Evolutionary conservation across 352 stramenopile species (phyloP).

Genomic region (Globisporangium solare): DNA sequence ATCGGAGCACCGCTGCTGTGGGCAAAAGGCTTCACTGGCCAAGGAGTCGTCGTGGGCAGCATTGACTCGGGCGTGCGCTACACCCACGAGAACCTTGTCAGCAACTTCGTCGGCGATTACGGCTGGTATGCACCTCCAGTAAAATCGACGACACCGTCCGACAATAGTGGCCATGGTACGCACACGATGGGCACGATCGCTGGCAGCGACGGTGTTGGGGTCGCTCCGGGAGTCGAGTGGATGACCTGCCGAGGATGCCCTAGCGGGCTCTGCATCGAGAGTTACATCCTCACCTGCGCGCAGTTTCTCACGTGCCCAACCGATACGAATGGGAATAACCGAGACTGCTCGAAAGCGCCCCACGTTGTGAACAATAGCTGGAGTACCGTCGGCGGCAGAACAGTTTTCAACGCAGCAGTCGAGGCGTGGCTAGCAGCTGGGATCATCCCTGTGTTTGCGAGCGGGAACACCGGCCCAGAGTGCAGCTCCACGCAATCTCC

Average conservation of each 20-base stretch:
- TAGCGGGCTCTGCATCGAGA: constrained; percentile 12
- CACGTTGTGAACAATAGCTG: constrained; percentile 62
- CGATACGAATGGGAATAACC: constrained; percentile 42
- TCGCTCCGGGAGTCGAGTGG: constrained; percentile 12
- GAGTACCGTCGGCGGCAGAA: constrained; percentile 26
- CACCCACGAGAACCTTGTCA: constrained; percentile 9
- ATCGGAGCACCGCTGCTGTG: constrained; percentile 10
- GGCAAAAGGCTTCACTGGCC: constrained; percentile 8
- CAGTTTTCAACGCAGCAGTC: constrained; percentile 28
- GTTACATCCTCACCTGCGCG: constrained; percentile 28
- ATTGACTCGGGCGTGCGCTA: constrained; percentile 17
- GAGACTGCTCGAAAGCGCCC: constrained; percentile 37
- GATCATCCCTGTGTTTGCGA: constrained; percentile 52
- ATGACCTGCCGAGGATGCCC: constrained; percentile 14
- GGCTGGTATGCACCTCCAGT: constrained; percentile 15
- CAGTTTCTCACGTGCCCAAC: constrained; percentile 64
- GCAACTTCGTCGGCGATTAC: constrained; percentile 6
- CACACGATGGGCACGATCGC: constrained; percentile 16
- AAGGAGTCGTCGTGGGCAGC: constrained; percentile 14
- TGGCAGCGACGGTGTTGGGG: constrained; percentile 12
- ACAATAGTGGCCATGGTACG: constrained; percentile 14
- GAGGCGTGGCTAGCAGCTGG: constrained; percentile 40
- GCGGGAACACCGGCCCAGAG: constrained; percentile 33
- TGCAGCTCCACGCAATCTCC: constrained; percentile 31
- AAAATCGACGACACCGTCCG: constrained; percentile 9